Conservation (phyloP, 2,329 filamentous ascomycete genomes). For the Didymellaceae sp. region DNA sequence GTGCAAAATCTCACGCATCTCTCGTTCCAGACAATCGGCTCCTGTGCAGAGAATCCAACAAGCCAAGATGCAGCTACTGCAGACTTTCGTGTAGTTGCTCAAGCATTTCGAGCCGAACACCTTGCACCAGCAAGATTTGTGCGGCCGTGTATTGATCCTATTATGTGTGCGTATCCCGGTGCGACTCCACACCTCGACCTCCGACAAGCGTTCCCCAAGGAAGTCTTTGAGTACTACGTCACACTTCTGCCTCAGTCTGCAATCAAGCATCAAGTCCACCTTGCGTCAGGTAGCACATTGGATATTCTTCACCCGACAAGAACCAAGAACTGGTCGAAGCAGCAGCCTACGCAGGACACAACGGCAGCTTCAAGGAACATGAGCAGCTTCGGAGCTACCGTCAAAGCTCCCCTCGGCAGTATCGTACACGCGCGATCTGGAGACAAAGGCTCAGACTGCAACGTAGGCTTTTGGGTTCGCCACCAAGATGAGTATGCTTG, state of each 20-base stretch:
- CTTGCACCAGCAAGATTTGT: slow-evolving; percentile 49
- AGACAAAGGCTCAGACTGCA: slow-evolving; percentile 47
- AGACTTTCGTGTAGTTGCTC: slow-evolving; percentile 55
- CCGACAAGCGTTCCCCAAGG: slow-evolving; percentile 49
- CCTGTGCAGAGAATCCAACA: slow-evolving; percentile 47
- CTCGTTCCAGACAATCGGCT: slow-evolving; percentile 50
- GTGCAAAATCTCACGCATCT: slow-evolving; percentile 46
- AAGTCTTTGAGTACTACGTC: slow-evolving; percentile 53
- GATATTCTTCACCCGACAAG: slow-evolving; percentile 42
- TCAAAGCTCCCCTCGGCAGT: slow-evolving; percentile 50
- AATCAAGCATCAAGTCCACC: slow-evolving; percentile 34
- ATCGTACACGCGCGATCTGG: slow-evolving; percentile 54
- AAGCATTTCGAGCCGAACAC: slow-evolving; percentile 51
- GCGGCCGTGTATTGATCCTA: slow-evolving; percentile 50
- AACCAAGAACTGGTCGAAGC: slow-evolving; percentile 40
- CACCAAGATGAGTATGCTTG: slow-evolving; percentile 43
- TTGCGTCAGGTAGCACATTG: slow-evolving; percentile 38
- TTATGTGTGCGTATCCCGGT: slow-evolving; percentile 55
- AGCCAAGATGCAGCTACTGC: slow-evolving; percentile 59
- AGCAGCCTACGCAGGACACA: slow-evolving; percentile 43
- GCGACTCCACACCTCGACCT: slow-evolving; percentile 51
- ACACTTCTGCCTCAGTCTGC: slow-evolving; percentile 41
- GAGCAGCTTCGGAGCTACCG: slow-evolving; percentile 35
- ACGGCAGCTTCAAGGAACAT: slow-evolving; percentile 11
- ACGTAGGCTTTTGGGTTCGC: slow-evolving; percentile 48